A percentile compares a stretch with the other conserved stretches of the same genome.
Conservation (phyloP, 306 rosid genomes). For the Trifolium dubium region DNA sequence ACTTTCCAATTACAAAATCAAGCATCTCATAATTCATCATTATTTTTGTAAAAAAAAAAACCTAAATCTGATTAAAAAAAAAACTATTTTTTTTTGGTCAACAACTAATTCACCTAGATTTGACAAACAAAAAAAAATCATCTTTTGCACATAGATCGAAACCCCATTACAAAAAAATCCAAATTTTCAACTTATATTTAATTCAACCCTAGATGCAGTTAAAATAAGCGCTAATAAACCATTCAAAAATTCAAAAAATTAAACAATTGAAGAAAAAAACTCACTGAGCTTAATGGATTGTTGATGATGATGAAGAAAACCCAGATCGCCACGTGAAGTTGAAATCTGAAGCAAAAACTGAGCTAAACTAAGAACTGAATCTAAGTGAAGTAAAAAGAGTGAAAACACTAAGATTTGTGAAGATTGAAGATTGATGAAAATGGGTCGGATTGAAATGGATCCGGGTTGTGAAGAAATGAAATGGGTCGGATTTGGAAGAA, state of each 20-base stretch:
- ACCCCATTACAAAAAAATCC: conserved; percentile 28
- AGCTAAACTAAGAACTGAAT: conserved; percentile 30
- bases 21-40: not conserved
- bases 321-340: conserved; percentile 90
- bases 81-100: not conserved
- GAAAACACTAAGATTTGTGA: conserved; percentile 51
- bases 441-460: conserved; percentile 41
- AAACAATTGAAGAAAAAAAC: conserved; percentile 24
- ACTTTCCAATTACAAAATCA: conserved; percentile 36
- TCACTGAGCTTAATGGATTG: conserved; percentile 55
- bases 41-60: not conserved
- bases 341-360: conserved; percentile 63
- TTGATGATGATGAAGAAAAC: conserved; percentile 57
- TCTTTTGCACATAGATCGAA: conserved; percentile 14
- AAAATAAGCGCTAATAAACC: conserved; percentile 6
- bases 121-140: conserved; percentile 16
- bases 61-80: not conserved
- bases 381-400: conserved; percentile 55
- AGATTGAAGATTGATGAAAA: conserved; percentile 33
- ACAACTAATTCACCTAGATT: conserved; percentile 36
- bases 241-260: not conserved
- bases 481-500: conserved; percentile 41
- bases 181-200: conserved; percentile 10
- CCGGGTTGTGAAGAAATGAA: conserved; percentile 39
- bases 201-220: not conserved